Evolutionary conservation across 441 rosid species (phyloP).

Genomic region (Hura crepitans): DNA sequence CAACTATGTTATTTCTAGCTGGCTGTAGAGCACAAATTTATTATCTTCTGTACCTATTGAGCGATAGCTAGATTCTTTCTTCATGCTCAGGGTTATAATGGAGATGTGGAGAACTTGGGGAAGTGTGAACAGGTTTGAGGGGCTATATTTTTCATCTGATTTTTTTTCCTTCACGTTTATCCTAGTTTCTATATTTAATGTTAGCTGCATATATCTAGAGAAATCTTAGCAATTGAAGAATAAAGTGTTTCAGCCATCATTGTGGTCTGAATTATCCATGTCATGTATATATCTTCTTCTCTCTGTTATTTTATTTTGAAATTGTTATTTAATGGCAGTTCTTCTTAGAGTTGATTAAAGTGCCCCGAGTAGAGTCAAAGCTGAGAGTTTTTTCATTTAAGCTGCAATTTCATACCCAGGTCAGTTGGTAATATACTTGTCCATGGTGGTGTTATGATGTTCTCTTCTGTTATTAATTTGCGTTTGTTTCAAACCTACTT

Average conservation of each 20-base stretch:
- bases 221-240: not conserved
- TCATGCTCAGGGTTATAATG: slow-evolving; percentile 56
- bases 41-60: slow-evolving; percentile 9
- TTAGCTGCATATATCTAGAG: not conserved
- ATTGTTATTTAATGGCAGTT: slow-evolving; percentile 46
- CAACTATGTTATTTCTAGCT: not conserved
- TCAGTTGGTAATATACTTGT: slow-evolving; percentile 33
- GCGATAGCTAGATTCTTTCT: slow-evolving; percentile 5
- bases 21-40: not conserved
- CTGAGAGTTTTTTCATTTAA: slow-evolving; percentile 88
- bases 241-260: not conserved
- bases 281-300: not conserved
- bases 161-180: not conserved
- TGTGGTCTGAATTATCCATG: slow-evolving; percentile 1
- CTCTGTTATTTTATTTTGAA: not conserved
- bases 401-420: slow-evolving; percentile 79
- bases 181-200: not conserved
- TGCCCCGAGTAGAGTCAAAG: slow-evolving; percentile 88
- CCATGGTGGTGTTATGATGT: slow-evolving; percentile 22
- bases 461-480: slow-evolving; percentile 23
- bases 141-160: slow-evolving; percentile 7
- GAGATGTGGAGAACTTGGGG: slow-evolving; percentile 76
- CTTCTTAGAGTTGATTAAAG: slow-evolving; percentile 89
- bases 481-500: slow-evolving; percentile 20
- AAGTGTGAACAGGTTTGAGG: slow-evolving; percentile 79